phyloP scores from a whole-genome alignment of 495 filamentous ascomycete genomes.

The Evansstolkia leycettana region DNA sequence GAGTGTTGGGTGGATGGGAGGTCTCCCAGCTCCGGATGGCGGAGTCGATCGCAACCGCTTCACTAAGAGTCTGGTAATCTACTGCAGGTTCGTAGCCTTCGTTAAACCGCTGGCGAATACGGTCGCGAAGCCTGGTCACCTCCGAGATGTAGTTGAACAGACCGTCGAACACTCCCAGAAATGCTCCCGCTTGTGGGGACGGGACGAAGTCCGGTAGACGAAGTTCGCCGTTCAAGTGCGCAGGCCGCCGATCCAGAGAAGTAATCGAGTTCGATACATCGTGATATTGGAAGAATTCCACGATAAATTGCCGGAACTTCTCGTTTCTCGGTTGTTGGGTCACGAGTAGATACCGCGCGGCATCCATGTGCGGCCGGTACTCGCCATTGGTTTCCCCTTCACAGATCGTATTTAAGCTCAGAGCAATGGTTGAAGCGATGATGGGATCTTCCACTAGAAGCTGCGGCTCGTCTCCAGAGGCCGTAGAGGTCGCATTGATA shows the following conservation, averaged over 20 bases:
- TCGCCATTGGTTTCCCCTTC: slow-evolving; percentile 66
- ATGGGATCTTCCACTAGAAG: slow-evolving; percentile 40
- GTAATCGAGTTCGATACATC: slow-evolving; percentile 75
- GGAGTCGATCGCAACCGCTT: slow-evolving; percentile 66
- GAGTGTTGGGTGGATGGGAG: slow-evolving; percentile 53
- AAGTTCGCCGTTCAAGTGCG: slow-evolving; percentile 47
- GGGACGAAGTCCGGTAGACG: slow-evolving; percentile 58
- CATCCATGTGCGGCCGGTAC: slow-evolving; percentile 71
- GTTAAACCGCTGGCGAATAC: slow-evolving; percentile 54
- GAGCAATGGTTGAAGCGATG: slow-evolving; percentile 73
- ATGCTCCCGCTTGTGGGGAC: slow-evolving; percentile 56
- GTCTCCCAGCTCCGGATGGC: slow-evolving; percentile 69
- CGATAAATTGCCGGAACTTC: slow-evolving; percentile 66
- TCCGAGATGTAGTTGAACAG: slow-evolving; percentile 70
- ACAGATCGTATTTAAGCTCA: slow-evolving; percentile 68
- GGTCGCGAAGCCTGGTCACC: slow-evolving; percentile 67
- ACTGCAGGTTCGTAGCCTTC: slow-evolving; percentile 55
- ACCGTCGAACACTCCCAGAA: slow-evolving; percentile 81
- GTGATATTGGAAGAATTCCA: slow-evolving; percentile 90
- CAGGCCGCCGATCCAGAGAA: slow-evolving; percentile 43
- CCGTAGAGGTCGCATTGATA: slow-evolving; percentile 12
- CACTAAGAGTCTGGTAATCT: slow-evolving; percentile 60
- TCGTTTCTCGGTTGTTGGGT: slow-evolving; percentile 46
- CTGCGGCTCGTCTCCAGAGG: slow-evolving; percentile 15
- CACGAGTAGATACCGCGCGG: slow-evolving; percentile 58